phyloP scores from a whole-genome alignment of 805 yeast genomes.

The Yarrowia sp. region DNA sequence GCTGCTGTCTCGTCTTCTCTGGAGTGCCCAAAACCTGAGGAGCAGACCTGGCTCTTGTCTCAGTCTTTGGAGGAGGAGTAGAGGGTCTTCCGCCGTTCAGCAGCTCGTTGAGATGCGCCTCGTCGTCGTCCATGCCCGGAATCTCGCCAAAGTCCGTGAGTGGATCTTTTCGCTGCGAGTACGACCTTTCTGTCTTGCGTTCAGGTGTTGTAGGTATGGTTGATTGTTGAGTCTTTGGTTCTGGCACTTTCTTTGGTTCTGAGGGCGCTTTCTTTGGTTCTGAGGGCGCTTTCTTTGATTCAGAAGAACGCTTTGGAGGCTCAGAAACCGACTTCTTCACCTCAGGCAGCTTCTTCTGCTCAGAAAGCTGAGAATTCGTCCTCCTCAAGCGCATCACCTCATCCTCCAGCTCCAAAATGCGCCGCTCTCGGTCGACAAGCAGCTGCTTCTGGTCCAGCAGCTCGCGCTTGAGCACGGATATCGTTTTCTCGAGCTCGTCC shows the following conservation, averaged over 20 bases:
- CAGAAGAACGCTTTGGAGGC: no score
- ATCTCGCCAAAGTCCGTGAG: neutral
- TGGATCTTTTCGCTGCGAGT: neutral
- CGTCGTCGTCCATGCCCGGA: neutral
- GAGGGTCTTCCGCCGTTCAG: neutral
- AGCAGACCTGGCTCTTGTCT: neutral
- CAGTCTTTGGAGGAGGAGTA: neutral
- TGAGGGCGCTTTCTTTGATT: no score
- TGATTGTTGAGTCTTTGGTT: no score
- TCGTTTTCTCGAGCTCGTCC: slow-evolving; percentile 5
- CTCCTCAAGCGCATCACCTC: neutral
- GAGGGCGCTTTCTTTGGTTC: no score
- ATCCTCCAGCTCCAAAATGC: neutral
- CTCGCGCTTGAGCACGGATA: neutral
- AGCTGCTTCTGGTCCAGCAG: neutral
- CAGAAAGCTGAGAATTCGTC: no score
- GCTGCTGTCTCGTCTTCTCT: neutral
- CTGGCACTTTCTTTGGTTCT: no score
- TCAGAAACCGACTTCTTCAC: no score
- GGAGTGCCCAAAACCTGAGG: neutral
- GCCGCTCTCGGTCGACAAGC: neutral
- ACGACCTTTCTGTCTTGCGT: neutral
- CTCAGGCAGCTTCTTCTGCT: no score
- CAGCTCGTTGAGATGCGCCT: neutral
- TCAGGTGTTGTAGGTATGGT: no score